phyloP scores from a whole-genome alignment of 164 flowering plant species.

The Tetrastigma voinierianum region DNA sequence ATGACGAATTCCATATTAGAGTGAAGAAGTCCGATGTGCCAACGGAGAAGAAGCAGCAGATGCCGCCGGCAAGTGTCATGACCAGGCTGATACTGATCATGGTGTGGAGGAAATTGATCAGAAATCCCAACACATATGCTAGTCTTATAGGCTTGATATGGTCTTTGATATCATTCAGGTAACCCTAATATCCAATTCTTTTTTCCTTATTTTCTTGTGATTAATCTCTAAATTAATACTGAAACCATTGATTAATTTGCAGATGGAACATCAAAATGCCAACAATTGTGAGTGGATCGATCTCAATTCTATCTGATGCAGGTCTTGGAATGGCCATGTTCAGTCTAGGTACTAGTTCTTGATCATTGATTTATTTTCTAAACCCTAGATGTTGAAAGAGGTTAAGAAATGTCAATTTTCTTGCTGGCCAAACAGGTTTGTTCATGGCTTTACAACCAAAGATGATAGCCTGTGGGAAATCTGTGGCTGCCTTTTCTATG shows the following conservation, averaged over 20 bases:
- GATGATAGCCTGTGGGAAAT: slow-evolving; percentile 75
- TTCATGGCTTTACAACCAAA: slow-evolving; percentile 92
- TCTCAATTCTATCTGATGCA: slow-evolving; percentile 67
- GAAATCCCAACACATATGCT: slow-evolving; percentile 83
- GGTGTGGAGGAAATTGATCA: slow-evolving; percentile 92
- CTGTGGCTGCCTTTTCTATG: slow-evolving; percentile 72
- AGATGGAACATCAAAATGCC: slow-evolving; percentile 82
- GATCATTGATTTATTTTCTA: background rate
- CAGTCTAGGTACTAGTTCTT: too few relatives aligned
- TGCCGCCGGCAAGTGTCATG: slow-evolving; percentile 91
- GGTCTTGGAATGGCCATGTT: slow-evolving; percentile 93
- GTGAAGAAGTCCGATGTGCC: slow-evolving; percentile 28
- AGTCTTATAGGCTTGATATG: slow-evolving; percentile 72
- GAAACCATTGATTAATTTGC: slow-evolving; percentile 3
- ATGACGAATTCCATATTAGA: slow-evolving; percentile 30
- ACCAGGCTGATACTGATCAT: slow-evolving; percentile 83
- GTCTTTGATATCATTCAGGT: slow-evolving; percentile 79
- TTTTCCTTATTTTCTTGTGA: too few relatives aligned
- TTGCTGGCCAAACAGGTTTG: slow-evolving; percentile 43
- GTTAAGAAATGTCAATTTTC: too few relatives aligned
- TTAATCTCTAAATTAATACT: too few relatives aligned
- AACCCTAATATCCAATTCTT: background rate
- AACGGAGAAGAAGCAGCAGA: slow-evolving; percentile 40
- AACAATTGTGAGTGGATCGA: slow-evolving; percentile 55
- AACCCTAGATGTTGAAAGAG: background rate